phyloP scores from a whole-genome alignment of 2,329 filamentous ascomycete genomes.

The Fusarium nelsonii region DNA sequence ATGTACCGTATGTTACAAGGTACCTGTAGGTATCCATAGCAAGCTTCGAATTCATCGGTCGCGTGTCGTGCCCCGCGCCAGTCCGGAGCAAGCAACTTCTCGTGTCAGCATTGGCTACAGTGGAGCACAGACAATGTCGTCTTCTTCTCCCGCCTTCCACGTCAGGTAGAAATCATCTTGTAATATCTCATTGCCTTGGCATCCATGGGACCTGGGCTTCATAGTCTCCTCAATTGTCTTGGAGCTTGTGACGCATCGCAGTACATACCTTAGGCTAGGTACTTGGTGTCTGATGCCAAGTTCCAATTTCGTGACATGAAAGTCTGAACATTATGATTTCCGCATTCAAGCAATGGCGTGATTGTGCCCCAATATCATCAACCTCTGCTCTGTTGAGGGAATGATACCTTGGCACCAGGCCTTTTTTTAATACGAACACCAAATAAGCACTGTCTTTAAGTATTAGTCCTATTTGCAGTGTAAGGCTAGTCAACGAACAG shows the following conservation, averaged over 20 bases:
- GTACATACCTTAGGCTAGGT: not conserved
- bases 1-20: constrained; percentile 2
- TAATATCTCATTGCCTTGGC: constrained; percentile 32
- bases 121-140: constrained; percentile 14
- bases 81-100: constrained; percentile 1
- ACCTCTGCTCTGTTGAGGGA: not conserved
- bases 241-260: not conserved
- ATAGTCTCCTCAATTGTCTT: constrained; percentile 2
- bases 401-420: not conserved
- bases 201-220: constrained; percentile 1
- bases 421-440: not conserved
- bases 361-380: not conserved
- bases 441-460: not conserved
- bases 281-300: constrained; percentile 11
- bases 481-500: not conserved
- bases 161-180: constrained; percentile 19
- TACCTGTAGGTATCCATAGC: not conserved
- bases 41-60: constrained; percentile 22
- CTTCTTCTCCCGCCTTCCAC: constrained; percentile 34
- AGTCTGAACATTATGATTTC: constrained; percentile 16
- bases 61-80: constrained; percentile 38
- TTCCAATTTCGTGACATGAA: not conserved
- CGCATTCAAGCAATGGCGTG: not conserved
- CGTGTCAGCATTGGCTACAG: constrained; percentile 20
- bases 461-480: not conserved